Base-by-base conservation (phyloP, 192 early-diverging fungal species). In the Mortierella antarctica region DNA sequence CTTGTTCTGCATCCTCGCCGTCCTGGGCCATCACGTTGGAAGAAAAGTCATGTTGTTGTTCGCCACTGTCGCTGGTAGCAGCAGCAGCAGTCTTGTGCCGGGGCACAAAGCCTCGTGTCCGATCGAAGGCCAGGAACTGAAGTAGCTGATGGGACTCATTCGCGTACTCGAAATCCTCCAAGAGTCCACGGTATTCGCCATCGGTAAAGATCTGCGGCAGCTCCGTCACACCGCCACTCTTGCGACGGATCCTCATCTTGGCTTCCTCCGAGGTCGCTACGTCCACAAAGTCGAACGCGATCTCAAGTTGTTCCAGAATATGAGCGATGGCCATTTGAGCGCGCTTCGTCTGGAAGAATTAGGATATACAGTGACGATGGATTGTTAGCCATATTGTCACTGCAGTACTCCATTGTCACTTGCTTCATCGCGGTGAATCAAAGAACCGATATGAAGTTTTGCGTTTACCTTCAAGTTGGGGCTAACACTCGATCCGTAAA, bases 201-300 rank as follows among this genome's bases (percentile, higher is more conserved):
- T 79, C 87, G 0, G 84, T 71, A 72, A 85, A 88, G 45, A 88
- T 51, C 52, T 86, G 85, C 5, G 87, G 87, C 12, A 88, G 62
- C n/a, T 72, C 57, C 20, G 65, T 83, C 51, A 74, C 77, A 31
- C 84, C 69, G 6, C 82, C 66, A 45, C 82, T 88, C 58, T 76
- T 71, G 47, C 74, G 77, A 15, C 76, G 79, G 66, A 86, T 86
- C 48, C 84, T 71, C 48, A 53, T 49, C 52, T 85, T 73, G 42
- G 83, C 82, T 2, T 76, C 85, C 31, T 82, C 82, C 10, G 78
- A 77, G 17, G 74, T 45, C 1, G 87, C 70, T 0, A 86, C 65
- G 67, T 88, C 87, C 8, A 88, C 70, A 54, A 88, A 70, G 20
- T 86, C 82, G 67, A 65, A 83, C 17, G 74, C 73, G 40, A 88